A percentile compares a stretch with the other conserved stretches of the same genome.
phyloP scores from a whole-genome alignment of 2,329 filamentous ascomycete species.

The Diaporthe vexans region DNA sequence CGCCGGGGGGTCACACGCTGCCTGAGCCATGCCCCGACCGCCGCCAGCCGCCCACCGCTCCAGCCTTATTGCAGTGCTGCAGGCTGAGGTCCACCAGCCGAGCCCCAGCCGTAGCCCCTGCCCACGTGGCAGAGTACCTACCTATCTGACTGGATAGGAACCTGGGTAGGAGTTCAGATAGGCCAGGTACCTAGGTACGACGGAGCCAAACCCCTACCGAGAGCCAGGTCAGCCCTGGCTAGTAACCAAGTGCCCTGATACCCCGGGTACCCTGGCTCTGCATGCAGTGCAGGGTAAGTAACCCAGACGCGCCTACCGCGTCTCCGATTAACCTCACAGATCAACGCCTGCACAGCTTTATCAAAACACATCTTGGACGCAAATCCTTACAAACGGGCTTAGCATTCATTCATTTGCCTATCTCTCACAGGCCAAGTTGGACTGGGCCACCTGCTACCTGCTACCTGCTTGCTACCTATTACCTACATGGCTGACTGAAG shows the following conservation, averaged over 20 bases:
- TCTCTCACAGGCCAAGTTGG: neutral
- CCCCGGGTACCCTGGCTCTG: neutral
- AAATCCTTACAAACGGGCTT: neutral
- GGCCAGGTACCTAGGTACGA: neutral
- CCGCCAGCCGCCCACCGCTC: neutral
- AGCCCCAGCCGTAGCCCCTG: neutral
- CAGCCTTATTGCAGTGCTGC: neutral
- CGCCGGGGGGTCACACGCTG: slow-evolving; percentile 18
- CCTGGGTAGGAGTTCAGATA: too few relatives aligned
- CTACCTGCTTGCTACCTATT: too few relatives aligned
- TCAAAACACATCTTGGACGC: neutral
- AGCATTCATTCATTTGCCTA: neutral
- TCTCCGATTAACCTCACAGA: neutral
- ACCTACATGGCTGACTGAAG: neutral
- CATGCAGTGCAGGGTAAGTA: too few relatives aligned
- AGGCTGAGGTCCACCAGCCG: slow-evolving; percentile 7
- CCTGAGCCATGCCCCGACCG: slow-evolving; percentile 1
- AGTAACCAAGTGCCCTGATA: neutral
- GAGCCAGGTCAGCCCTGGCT: slow-evolving; percentile 5
- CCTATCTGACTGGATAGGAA: too few relatives aligned
- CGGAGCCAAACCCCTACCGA: neutral
- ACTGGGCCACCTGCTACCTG: neutral
- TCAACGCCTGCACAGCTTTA: neutral
- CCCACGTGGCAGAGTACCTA: slow-evolving; percentile 4
- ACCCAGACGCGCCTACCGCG: slow-evolving; percentile 9